Percentiles rank a stretch among this genome's conserved stretches.
These are phyloP conservation scores for Gossypium bickii DNA, from an alignment of 345 rosid genomes.

Conservation along the genomic window DNA sequence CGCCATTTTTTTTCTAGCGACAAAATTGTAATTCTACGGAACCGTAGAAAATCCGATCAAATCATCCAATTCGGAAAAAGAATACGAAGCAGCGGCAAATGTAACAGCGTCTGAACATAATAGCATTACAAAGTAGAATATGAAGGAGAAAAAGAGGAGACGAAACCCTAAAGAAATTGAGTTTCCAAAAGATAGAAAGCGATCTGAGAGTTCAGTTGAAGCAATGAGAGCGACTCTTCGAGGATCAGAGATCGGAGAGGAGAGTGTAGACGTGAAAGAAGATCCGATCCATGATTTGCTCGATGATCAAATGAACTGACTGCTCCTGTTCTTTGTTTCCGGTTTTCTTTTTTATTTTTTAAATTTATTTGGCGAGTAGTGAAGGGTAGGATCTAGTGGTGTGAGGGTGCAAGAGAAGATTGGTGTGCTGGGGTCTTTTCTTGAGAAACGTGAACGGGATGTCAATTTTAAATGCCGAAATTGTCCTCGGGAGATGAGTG, in stretches of 20 bases:
- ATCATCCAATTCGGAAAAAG: constrained; percentile 16
- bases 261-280: constrained; percentile 21
- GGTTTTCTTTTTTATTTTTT: not conserved
- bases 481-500: not conserved
- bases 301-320: constrained; percentile 39
- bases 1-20: constrained; percentile 42
- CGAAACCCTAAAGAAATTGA: constrained; percentile 21
- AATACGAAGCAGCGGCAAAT: not conserved
- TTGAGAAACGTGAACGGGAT: not conserved
- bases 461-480: not conserved
- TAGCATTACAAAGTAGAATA: constrained; percentile 25
- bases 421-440: not conserved
- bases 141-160: constrained; percentile 8
- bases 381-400: not conserved
- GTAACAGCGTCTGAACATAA: constrained; percentile 25
- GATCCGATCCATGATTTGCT: constrained; percentile 62
- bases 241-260: constrained; percentile 23
- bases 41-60: constrained; percentile 20
- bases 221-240: constrained; percentile 28
- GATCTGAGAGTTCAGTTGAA: constrained; percentile 13
- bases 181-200: constrained; percentile 15
- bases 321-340: constrained; percentile 16
- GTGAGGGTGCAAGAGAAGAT: not conserved
- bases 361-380: not conserved
- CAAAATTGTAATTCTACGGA: constrained; percentile 15